These are phyloP conservation scores for Globisporangium acanthophoron DNA, from an alignment of 352 stramenopile genomes.

Conservation along the genomic window DNA sequence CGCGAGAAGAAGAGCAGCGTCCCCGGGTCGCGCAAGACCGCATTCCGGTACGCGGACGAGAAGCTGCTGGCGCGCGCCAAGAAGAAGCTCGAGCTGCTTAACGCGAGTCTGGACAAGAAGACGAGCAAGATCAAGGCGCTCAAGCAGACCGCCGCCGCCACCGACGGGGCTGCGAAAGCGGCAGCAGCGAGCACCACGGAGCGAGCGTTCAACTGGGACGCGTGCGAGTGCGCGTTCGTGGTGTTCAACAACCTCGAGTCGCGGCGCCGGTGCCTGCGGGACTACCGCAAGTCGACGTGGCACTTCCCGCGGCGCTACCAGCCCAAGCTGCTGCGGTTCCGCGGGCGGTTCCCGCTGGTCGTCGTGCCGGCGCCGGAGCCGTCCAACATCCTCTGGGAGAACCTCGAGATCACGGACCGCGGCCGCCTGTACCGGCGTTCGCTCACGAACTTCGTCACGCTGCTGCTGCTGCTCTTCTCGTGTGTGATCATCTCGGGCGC, in stretches of 20 bases:
- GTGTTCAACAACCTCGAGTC: constrained; percentile 88
- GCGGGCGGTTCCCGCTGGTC: constrained; percentile 32
- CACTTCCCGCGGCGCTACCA: constrained; percentile 46
- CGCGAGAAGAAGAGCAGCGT: constrained; percentile 26
- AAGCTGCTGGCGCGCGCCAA: constrained; percentile 27
- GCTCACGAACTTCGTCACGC: constrained; percentile 68
- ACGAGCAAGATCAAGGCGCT: constrained; percentile 62
- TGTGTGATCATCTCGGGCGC: constrained; percentile 69
- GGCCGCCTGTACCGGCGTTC: constrained; percentile 56
- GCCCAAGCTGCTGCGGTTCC: constrained; percentile 54
- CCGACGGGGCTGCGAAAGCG: constrained; percentile 7
- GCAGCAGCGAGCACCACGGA: constrained; percentile 20
- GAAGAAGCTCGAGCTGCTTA: constrained; percentile 26
- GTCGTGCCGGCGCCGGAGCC: constrained; percentile 63
- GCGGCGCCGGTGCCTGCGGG: constrained; percentile 54
- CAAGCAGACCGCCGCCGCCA: constrained; percentile 20
- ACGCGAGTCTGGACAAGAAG: constrained; percentile 39
- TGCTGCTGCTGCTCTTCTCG: constrained; percentile 67
- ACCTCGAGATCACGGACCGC: constrained; percentile 62
- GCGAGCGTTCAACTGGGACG: constrained; percentile 47
- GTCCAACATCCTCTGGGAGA: constrained; percentile 88
- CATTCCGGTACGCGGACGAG: constrained; percentile 30
- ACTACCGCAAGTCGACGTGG: constrained; percentile 58
- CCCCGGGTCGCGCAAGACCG: constrained; percentile 22
- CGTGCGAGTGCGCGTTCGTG: constrained; percentile 78